Base-by-base conservation (phyloP, 768 basidiomycete genomes). In the Serendipita indica region DNA sequence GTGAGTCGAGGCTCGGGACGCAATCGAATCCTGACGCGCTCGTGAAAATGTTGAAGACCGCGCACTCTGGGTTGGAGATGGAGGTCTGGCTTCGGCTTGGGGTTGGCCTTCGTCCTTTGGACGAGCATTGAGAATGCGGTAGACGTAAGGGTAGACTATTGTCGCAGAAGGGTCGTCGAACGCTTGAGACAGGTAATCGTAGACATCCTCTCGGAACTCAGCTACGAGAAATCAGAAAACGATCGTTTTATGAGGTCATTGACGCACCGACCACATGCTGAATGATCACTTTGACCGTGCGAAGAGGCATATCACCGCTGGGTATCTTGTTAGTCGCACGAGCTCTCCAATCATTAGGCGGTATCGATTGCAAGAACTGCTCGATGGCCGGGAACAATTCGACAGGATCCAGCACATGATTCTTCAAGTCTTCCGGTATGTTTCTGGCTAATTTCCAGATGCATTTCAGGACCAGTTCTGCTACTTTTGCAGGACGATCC, bases 121-220 rank as follows among this genome's bases (percentile, higher is more conserved):
- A 14, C 56, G 56, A 16, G 62, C 60, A 66, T 92, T 92, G 27
- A 93, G 74, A 60, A 93, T 91, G 33, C 90, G 81, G 68, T 89
- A 91, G 39, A 96, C 90, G 65, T 94, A 96, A 30, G 90, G 89
- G 68, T 94, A 94, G 18, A 94, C 91, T 63, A 93, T 93, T 5
- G 89, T 91, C n/a, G 88, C 89, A 3, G 91, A 93, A n/a, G 91
- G 87, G 67, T 92, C 89, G 63, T 94, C 93, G 65, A 98, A 96
- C 7, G 92, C 84, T 39, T 80, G 79, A 1, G 89, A 86, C 32
- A 99, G 79, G 45, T 93, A 72, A 66, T 97, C 92, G 64, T 97
- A 97, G 0, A 93, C 83, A 57, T 86, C 84, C 61, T 89, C 89
- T 25, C 84, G 88, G 66, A 88, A 84, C 64, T 89, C 84, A 33